A percentile compares a stretch with the other conserved stretches of the same genome.
Conservation (phyloP, 805 yeast genomes). For the Candida endomychidarum region DNA sequence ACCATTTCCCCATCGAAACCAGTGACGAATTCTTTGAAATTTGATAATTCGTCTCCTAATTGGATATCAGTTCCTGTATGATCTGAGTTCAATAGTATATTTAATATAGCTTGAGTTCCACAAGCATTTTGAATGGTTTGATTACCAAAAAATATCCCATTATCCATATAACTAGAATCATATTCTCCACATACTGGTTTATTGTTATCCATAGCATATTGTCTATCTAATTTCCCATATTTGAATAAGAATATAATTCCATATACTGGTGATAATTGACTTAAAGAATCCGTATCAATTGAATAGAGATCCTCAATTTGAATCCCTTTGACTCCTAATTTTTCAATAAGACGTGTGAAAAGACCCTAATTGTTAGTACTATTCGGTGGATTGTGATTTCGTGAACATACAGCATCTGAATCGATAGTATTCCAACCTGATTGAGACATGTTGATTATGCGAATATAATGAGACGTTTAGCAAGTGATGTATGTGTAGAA, state of each 20-base stretch:
- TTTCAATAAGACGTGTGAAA: conserved; percentile 61
- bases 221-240: conserved; percentile 45
- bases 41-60: conserved; percentile 48
- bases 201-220: conserved; percentile 25
- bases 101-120: conserved; percentile 71
- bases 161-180: conserved; percentile 30
- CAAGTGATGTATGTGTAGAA: no score
- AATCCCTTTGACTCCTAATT: conserved; percentile 50
- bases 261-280: conserved; percentile 42
- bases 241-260: conserved; percentile 67
- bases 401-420: conserved; percentile 53
- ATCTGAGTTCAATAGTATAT: conserved; percentile 44
- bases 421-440: conserved; percentile 63
- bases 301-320: conserved; percentile 60
- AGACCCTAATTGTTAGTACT: conserved; percentile 44
- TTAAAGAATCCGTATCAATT: conserved; percentile 46
- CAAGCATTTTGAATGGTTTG: conserved; percentile 70
- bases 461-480: no score
- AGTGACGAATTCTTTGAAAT: conserved; percentile 49
- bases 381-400: not conserved
- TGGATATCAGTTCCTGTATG: conserved; percentile 27
- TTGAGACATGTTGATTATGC: conserved; percentile 11
- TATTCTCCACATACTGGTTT: conserved; percentile 47
- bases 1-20: conserved; percentile 56
- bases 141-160: conserved; percentile 56